A percentile compares a stretch with the other conserved stretches of the same genome.
These are phyloP conservation scores for Diversispora eburnea DNA, from an alignment of 192 early-diverging fungal species.

Conservation along the genomic window DNA sequence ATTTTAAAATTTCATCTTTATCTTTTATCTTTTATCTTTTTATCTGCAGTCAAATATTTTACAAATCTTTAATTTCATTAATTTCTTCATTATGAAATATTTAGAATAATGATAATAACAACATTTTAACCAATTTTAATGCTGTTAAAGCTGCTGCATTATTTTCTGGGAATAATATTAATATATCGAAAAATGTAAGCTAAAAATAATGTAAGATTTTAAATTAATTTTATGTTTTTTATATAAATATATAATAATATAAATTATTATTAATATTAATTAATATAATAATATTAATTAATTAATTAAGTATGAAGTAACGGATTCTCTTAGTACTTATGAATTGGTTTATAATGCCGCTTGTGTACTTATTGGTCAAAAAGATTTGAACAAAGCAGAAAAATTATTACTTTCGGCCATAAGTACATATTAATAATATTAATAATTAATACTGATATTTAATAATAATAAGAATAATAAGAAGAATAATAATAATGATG, in stretches of 20 bases:
- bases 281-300: not conserved
- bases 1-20: not conserved
- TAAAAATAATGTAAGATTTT: conserved; percentile 27
- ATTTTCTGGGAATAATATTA: conserved; percentile 28
- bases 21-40: too few species aligned
- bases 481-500: too few species aligned
- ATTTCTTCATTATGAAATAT: not conserved
- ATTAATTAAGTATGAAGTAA: conserved; percentile 29
- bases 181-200: conserved; percentile 25
- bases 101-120: conserved; percentile 39
- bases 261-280: conserved; percentile 3
- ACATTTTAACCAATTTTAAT: conserved; percentile 51
- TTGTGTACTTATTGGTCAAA: conserved; percentile 51
- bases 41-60: too few species aligned
- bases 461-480: too few species aligned
- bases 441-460: too few species aligned
- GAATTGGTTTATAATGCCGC: conserved; percentile 68
- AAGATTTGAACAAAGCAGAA: conserved; percentile 51
- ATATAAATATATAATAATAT: not conserved
- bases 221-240: not conserved
- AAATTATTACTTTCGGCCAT: conserved; percentile 52
- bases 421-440: conserved; percentile 34
- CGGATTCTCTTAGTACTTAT: conserved; percentile 46
- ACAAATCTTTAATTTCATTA: not conserved
- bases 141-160: conserved; percentile 51